Conservation (phyloP, 2,329 filamentous ascomycete species). For the Verticillium nonalfalfae region DNA sequence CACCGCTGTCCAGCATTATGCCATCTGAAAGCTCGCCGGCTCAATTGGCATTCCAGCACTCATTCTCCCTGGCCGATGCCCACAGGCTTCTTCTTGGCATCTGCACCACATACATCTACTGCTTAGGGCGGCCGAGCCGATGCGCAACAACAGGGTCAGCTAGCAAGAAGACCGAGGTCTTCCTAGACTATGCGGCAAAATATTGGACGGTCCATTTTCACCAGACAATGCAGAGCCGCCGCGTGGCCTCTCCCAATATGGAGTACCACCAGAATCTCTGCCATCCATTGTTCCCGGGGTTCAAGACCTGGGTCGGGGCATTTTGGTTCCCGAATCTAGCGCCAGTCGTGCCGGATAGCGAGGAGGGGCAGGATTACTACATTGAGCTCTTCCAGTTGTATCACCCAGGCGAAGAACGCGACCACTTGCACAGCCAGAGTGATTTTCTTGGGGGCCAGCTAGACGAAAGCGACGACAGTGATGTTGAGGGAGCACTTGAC, state of each 20-base stretch:
- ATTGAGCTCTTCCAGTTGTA: not conserved
- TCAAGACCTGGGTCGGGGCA: not conserved
- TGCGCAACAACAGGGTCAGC: not conserved
- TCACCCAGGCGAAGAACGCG: too few relatives aligned
- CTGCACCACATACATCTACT: not conserved
- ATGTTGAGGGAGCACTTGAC: too few relatives aligned
- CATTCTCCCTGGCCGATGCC: not conserved
- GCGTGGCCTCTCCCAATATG: not conserved
- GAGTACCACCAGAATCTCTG: constrained; percentile 6
- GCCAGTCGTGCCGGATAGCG: not conserved
- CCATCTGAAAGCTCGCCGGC: too few relatives aligned
- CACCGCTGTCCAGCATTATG: not conserved
- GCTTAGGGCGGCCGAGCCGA: not conserved
- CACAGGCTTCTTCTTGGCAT: not conserved
- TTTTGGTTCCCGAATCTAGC: not conserved
- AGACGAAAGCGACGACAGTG: too few relatives aligned
- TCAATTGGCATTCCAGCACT: not conserved
- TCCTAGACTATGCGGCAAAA: not conserved
- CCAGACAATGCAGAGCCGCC: not conserved
- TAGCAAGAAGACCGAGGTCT: not conserved
- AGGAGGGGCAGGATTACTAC: not conserved
- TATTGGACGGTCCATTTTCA: not conserved
- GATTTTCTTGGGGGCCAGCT: too few relatives aligned
- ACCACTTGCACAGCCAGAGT: too few relatives aligned
- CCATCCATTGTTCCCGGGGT: constrained; percentile 3